phyloP scores from a whole-genome alignment of 192 early-diverging fungal species.

The Thamnidium elegans region DNA sequence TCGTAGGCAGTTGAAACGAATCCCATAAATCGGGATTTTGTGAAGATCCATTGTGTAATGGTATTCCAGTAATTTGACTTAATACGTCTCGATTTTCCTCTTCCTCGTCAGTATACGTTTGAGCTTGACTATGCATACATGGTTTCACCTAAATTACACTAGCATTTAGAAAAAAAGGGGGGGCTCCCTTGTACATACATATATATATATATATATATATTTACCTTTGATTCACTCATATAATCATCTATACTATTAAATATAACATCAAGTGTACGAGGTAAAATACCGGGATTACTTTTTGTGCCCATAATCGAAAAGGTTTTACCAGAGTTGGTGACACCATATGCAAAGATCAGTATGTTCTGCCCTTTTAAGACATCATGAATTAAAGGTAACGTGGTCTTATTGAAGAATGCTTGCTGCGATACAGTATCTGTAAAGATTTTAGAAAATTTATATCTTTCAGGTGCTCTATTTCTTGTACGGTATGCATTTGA shows the following conservation, averaged over 20 bases:
- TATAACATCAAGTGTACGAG: conserved; percentile 55
- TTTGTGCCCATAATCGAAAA: conserved; percentile 59
- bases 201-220: too few species aligned
- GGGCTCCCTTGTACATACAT: too few species aligned
- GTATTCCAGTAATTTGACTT: too few species aligned
- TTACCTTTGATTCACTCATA: conserved; percentile 30
- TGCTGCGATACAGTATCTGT: conserved; percentile 41
- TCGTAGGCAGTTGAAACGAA: conserved; percentile 1
- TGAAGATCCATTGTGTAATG: too few species aligned
- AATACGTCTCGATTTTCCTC: conserved; percentile 28
- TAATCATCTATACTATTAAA: conserved; percentile 47
- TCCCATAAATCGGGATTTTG: not conserved
- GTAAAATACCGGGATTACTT: conserved; percentile 51
- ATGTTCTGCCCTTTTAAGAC: conserved; percentile 57
- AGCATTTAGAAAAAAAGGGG: not conserved
- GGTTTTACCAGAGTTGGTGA: conserved; percentile 71
- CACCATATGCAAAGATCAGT: conserved; percentile 68
- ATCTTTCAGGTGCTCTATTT: conserved; percentile 37
- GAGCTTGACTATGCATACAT: conserved; percentile 34
- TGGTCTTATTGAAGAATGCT: conserved; percentile 56
- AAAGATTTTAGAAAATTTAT: conserved; percentile 61
- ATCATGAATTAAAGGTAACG: conserved; percentile 54
- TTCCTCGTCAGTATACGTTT: conserved; percentile 22
- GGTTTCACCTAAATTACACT: conserved; percentile 24
- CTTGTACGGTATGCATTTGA: conserved; percentile 34